A percentile compares a stretch with the other conserved stretches of the same genome.
These are phyloP conservation scores for Colletotrichum simmondsii DNA, from an alignment of 2,329 filamentous ascomycete genomes.

Conservation along the genomic window DNA sequence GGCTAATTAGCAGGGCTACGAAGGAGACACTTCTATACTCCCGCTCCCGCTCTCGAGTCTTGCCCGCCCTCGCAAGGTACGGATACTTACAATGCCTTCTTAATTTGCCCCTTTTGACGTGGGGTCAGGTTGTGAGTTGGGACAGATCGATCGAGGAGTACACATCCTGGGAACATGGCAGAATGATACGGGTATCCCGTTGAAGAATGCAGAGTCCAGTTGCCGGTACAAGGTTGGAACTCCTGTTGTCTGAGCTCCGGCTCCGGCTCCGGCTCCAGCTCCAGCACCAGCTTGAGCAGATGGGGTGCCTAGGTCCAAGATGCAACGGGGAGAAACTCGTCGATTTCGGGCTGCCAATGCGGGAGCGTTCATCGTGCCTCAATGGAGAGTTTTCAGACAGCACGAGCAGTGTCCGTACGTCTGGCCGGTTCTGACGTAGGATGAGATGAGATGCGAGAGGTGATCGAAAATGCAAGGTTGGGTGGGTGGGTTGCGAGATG, in stretches of 20 bases:
- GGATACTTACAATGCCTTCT: neutral
- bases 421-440: neutral
- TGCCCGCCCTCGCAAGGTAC: neutral
- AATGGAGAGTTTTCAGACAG: neutral
- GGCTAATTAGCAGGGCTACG: neutral
- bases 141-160: neutral
- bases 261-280: neutral
- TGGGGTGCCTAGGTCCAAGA: conserved; percentile 2
- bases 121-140: neutral
- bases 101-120: neutral
- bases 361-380: conserved; percentile 21
- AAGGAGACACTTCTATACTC: neutral
- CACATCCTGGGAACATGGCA: neutral
- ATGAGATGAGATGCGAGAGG: conserved; percentile 2
- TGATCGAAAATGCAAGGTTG: neutral
- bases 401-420: neutral
- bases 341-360: conserved; percentile 9
- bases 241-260: neutral
- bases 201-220: neutral
- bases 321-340: neutral
- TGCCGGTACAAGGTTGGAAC: neutral
- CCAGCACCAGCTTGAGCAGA: neutral
- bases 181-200: neutral
- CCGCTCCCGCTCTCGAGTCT: conserved; percentile 1
- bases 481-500: conserved; percentile 4